Evolutionary conservation across 345 rosid species (phyloP), one percentile per base, ranked within the genome.

Genomic region (Eutrema heterophyllum): DNA sequence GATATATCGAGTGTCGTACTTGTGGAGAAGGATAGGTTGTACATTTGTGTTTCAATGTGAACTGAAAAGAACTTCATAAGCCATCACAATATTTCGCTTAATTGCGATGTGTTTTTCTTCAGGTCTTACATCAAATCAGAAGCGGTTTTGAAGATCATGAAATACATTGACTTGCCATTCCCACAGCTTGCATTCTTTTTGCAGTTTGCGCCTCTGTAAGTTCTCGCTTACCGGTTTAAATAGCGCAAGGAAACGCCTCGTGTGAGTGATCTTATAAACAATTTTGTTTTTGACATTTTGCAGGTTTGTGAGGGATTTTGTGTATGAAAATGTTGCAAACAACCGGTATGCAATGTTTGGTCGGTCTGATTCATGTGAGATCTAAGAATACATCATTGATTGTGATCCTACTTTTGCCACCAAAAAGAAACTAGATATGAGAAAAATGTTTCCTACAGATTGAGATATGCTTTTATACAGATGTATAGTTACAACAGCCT

Each of bases 1-100:
- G 98, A 90, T 81, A 93, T 93, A 73, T 93, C 98, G 0, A 93
- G 98, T 58, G 96, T 93, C 6, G 94, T 93, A 12, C 89, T 90
- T 11, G 91, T 90, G 1, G 96, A 93, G 50, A 80, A 85, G 35
- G 92, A 89, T 50, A 86, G 96, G 97, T 90, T 76, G 35, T 2
- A 45, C n/a, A 26, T 18, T 10, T 52, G n/a, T 50, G 9, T 26
- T 6, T 55, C 8, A 9, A 14, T 72, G 46, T 63, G 40, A 16
- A 24, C 8, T 0, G 9, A 40, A 0, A 39, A n/a, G 13, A 45
- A 11, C 7, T 38, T n/a, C 26, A 61, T 5, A 39, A 10, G 62
- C n/a, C n/a, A 8, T 39, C 5, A 14, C 33, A 13, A 29, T 27
- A 13, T 4, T 0, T 41, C 5, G 9, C n/a, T 45, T 32, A 2